Percentiles rank a stretch among this genome's conserved stretches.
phyloP scores from a whole-genome alignment of 2,329 filamentous ascomycete genomes.

The Penicillium digitatum region DNA sequence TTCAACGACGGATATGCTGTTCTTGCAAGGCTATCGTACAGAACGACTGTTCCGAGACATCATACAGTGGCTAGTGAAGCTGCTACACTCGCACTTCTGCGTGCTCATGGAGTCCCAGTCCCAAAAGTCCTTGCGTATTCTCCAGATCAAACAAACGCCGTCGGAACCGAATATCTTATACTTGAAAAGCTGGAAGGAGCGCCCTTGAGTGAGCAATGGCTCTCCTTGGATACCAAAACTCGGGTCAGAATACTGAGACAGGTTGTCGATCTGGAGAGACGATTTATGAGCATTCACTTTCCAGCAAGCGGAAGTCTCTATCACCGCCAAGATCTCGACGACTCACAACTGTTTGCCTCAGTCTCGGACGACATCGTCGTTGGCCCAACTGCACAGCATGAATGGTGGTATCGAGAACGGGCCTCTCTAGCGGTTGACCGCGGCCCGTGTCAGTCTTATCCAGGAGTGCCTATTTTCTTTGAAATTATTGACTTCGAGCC shows the following conservation, averaged over 20 bases:
- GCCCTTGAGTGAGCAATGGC: conserved; percentile 35
- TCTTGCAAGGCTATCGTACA: conserved; percentile 36
- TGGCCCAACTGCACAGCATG: conserved; percentile 23
- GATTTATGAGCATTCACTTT: conserved; percentile 22
- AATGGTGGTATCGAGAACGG: conserved; percentile 27
- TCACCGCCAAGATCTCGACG: conserved; percentile 17
- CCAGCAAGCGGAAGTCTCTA: conserved; percentile 31
- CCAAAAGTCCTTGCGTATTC: conserved; percentile 37
- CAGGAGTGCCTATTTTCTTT: background rate
- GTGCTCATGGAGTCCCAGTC: conserved; percentile 34
- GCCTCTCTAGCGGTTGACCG: conserved; percentile 17
- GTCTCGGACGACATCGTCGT: conserved; percentile 16
- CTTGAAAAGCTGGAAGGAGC: conserved; percentile 35
- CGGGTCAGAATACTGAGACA: conserved; percentile 23
- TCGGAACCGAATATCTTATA: conserved; percentile 40
- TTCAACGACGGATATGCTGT: conserved; percentile 31
- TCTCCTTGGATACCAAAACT: conserved; percentile 22
- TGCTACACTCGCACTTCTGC: conserved; percentile 37
- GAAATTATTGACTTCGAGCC: conserved; percentile 1
- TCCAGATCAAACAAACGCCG: conserved; percentile 31
- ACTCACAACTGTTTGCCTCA: conserved; percentile 2
- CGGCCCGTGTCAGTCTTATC: conserved; percentile 22
- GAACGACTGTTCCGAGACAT: conserved; percentile 27
- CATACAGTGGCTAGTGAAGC: conserved; percentile 37
- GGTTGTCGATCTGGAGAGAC: conserved; percentile 23